phyloP scores from a whole-genome alignment of 352 stramenopile species.

The Phytophthora melonis region DNA sequence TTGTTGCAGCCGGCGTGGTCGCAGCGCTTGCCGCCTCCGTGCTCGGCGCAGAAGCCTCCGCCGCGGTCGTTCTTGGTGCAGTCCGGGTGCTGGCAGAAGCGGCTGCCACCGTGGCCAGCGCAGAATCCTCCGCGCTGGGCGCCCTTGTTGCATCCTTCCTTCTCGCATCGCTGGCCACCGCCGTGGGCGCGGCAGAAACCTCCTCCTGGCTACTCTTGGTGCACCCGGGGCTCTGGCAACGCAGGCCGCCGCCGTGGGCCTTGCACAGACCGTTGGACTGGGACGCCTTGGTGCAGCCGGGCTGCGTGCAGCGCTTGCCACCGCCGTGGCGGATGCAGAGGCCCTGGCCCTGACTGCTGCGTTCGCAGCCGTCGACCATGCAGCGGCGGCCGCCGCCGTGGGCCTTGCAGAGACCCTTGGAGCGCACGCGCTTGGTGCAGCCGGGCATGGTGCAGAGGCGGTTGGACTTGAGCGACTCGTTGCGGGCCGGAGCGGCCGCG shows the following conservation, averaged over 20 bases:
- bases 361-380: conserved; percentile 85
- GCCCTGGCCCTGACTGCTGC: conserved; percentile 82
- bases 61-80: conserved; percentile 91
- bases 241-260: conserved; percentile 81
- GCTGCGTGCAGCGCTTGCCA: conserved; percentile 81
- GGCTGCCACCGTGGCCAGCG: conserved; percentile 80
- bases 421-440: conserved; percentile 87
- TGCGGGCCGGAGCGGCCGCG: conserved; percentile 32
- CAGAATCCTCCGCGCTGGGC: conserved; percentile 85
- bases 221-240: conserved; percentile 77
- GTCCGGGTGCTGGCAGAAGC: conserved; percentile 85
- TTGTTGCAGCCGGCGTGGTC: conserved; percentile 81
- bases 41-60: conserved; percentile 86
- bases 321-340: conserved; percentile 88
- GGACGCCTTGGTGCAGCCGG: conserved; percentile 82
- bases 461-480: conserved; percentile 81
- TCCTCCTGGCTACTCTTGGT: conserved; percentile 85
- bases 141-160: conserved; percentile 87
- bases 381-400: conserved; percentile 83
- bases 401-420: conserved; percentile 87
- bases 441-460: conserved; percentile 84
- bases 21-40: conserved; percentile 88
- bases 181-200: conserved; percentile 89
- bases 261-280: conserved; percentile 90
- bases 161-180: conserved; percentile 84